A percentile compares a stretch with the other conserved stretches of the same genome.
phyloP scores from a whole-genome alignment of 805 yeast species.

The Wickerhamomyces pijperi region DNA sequence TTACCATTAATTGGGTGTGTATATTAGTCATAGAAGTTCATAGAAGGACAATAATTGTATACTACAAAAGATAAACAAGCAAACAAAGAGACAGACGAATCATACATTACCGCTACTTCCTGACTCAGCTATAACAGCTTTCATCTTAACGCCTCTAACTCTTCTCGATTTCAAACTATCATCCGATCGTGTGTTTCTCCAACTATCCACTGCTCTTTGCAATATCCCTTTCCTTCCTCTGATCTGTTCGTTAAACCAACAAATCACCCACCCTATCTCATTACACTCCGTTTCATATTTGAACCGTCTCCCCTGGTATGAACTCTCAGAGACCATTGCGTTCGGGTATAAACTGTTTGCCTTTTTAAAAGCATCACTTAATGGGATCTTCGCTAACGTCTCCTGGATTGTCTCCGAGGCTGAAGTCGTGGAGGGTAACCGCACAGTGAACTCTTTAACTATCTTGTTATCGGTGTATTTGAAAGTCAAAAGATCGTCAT shows the following conservation, averaged over 20 bases:
- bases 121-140: no score
- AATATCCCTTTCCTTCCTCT: conserved; percentile 32
- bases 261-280: conserved; percentile 34
- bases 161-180: conserved; percentile 28
- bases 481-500: conserved; percentile 21
- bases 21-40: no score
- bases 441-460: conserved; percentile 15
- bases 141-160: no score
- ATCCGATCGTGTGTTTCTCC: conserved; percentile 36
- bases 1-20: no score
- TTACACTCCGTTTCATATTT: conserved; percentile 37
- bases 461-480: conserved; percentile 21
- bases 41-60: no score
- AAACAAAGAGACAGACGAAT: no score
- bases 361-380: conserved; percentile 22
- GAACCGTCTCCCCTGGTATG: conserved; percentile 33
- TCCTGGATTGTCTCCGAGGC: background rate
- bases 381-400: conserved; percentile 4
- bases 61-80: no score
- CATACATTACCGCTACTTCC: no score
- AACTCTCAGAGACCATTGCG: conserved; percentile 30
- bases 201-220: conserved; percentile 41
- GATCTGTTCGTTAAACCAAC: conserved; percentile 29
- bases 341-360: conserved; percentile 37
- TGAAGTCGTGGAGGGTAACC: conserved; percentile 9